phyloP scores from a whole-genome alignment of 768 basidiomycete genomes.

The Chalciporus sphaerocephalus region DNA sequence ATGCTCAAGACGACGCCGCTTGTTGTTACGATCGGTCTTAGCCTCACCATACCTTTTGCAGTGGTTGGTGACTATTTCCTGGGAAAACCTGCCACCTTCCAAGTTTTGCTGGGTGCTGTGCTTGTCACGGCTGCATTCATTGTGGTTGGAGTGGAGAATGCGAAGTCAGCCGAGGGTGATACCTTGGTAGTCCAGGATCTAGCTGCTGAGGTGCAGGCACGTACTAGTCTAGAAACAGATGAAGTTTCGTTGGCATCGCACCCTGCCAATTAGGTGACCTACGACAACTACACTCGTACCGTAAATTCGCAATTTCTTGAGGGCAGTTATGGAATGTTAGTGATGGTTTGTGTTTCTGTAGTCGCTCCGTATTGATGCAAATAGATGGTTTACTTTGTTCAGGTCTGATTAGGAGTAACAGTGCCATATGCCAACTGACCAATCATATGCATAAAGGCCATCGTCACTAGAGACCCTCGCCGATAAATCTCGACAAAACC shows the following conservation, averaged over 20 bases:
- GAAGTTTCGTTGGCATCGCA: conserved; percentile 9
- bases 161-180: conserved; percentile 36
- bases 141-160: conserved; percentile 59
- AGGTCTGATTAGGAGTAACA: too few relatives aligned
- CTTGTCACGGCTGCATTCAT: conserved; percentile 77
- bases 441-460: too few relatives aligned
- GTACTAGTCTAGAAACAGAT: conserved; percentile 6
- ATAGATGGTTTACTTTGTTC: too few relatives aligned
- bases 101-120: conserved; percentile 69
- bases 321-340: too few relatives aligned
- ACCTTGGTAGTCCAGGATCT: conserved; percentile 2
- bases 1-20: conserved; percentile 97
- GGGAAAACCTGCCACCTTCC: conserved; percentile 48
- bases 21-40: conserved; percentile 89
- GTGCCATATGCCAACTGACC: too few relatives aligned
- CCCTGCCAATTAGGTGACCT: too few relatives aligned
- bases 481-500: too few relatives aligned
- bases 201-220: conserved; percentile 4
- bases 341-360: too few relatives aligned
- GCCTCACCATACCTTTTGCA: conserved; percentile 90
- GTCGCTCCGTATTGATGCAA: too few relatives aligned
- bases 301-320: background rate
- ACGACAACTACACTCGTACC: too few relatives aligned
- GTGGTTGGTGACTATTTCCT: conserved; percentile 76
- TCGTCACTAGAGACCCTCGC: too few relatives aligned